Base-by-base conservation (phyloP, 768 basidiomycete species). In the Omphalotus guepiniiformis region DNA sequence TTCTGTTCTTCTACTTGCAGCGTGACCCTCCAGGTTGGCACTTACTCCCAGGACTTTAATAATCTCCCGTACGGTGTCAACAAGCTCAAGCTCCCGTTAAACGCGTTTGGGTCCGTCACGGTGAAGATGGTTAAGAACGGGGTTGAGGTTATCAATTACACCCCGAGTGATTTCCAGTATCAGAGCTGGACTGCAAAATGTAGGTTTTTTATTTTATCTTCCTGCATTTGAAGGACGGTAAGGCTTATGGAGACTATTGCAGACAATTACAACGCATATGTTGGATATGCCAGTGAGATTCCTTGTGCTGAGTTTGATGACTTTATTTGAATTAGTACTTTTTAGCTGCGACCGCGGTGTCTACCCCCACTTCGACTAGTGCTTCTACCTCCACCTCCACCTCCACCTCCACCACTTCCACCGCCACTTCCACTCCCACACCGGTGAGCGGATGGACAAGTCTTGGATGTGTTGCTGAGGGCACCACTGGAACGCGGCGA, bases 231-330 rank as follows among this genome's bases (percentile, higher is more conserved):
- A 35, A 11, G 35, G 25, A n/a, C 3, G 27, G 36, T 38, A 30
- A 2, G 60, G 42, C 16, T 69, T 54, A 58, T 32, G 64, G 52
- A 44, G 63, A 59, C 16, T 28, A 23, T 34, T 25, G 42, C 52
- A 70, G 83, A 84, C 60, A 85, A 85, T 56, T 85, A 74, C 61
- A 85, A 84, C 56, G 80, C 73, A 1, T 83, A 73, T 60, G 78
- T 76, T 30, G 77, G 78, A 16, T 66, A 67, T 48, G 74, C 72
- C 4, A 61, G 72, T 72, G 47, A 48, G 67, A 62, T 16, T 39
- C 6, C 15, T 39, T 6, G 38, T 39, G n/a, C n/a, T n/a, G n/a
- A n/a, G n/a, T n/a, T n/a, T n/a, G n/a, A n/a, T n/a, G n/a, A n/a
- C n/a, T n/a, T n/a, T n/a, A n/a, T n/a, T n/a, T n/a, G n/a, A n/a